Base-by-base conservation (phyloP, 805 yeast species). In the Cyberlindnera lachancei region DNA sequence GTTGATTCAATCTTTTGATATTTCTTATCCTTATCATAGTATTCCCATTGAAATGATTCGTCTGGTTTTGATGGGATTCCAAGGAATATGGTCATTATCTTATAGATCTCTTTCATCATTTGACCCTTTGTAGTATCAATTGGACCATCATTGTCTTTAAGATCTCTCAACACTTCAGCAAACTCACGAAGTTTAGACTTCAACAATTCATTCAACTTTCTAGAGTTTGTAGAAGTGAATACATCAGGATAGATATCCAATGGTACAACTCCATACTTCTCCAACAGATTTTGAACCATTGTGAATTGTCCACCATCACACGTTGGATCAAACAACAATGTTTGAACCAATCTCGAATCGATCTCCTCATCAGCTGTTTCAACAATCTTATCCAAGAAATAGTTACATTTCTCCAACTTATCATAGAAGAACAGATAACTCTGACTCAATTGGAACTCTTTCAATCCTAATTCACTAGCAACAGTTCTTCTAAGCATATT, bases 271-370 rank as follows among this genome's bases (percentile, higher is more conserved):
- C 95, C 95, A 47, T 85, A 86, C 57, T 85, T 86, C 41, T 75
- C 74, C 31, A 84, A 70, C 36, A 86, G 54, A 56, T 84, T 82
- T 30, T 78, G 65, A 53, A 83, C 73, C 92, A 85, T 80, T 42
- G 81, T 78, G 68, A 81, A 84, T 58, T 85, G 95, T 33, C 95
- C 95, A 45, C 95, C 95, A 51, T 86, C 95, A 37, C 69, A 55
- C 27, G 77, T 74, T 16, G 95, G 94, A 34, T 73, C 78, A 5
- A 61, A 45, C 34, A 84, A 61, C 29, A 85, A 57, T 44, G 69
- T 72, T 56, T 78, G 83, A 30, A 85, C 73, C 35, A 82, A 58
- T 42, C 94, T 68, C 1, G 87, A 76, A 41, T 75, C 87, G 32
- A 79, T 69, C 27, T 68, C 76, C 52, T 78, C 77, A 23, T 72